Evolutionary conservation across 148 eudicot genomes (phyloP), one percentile per base, ranked within the genome.

Genomic region (Rheum nobile): DNA sequence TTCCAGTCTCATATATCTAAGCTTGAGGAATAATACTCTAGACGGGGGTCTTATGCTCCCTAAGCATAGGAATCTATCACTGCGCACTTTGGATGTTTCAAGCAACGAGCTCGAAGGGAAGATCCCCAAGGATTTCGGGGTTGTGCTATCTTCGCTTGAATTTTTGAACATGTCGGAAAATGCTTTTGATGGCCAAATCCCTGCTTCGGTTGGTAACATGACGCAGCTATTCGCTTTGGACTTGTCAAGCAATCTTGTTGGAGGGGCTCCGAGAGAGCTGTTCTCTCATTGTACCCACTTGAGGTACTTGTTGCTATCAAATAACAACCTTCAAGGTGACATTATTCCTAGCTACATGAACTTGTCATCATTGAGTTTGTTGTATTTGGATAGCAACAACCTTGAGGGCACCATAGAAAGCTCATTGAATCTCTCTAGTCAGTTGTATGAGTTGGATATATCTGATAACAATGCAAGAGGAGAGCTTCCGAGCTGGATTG

Each of bases 81-180:
- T 76, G 8, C 8, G 6, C 67, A 0, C 24, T 3, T 2, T 73
- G 16, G 24, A 2, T 1, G 29, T 76, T 22, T 44, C 77, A 1
- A 31, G 26, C 2, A 80, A 80, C 24, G 9, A 42, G 11, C 3
- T 80, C 9, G 16, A 16, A 14, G 83, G 79, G 5, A 6, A 72
- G 34, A n/a, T 80, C 4, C 79, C 83, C 32, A 2, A 0, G 14
- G 26, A 72, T 46, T 8, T 73, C 1, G 65, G 63, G 2, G 13
- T 47, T 17, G 0, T 19, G 4, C 5, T 16, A 4, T 17, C 52
- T 2, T 2, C 52, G 5, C 52, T 47, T 16, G 6, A 3, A 3
- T 0, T 4, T 3, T 16, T 47, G 13, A 0, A 0, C 2, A 0
- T 47, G 52, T 47, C 21, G n/a, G n/a, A n/a, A n/a, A 54, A 54